phyloP scores from a whole-genome alignment of 306 rosid species.

The Malus sylvestris region DNA sequence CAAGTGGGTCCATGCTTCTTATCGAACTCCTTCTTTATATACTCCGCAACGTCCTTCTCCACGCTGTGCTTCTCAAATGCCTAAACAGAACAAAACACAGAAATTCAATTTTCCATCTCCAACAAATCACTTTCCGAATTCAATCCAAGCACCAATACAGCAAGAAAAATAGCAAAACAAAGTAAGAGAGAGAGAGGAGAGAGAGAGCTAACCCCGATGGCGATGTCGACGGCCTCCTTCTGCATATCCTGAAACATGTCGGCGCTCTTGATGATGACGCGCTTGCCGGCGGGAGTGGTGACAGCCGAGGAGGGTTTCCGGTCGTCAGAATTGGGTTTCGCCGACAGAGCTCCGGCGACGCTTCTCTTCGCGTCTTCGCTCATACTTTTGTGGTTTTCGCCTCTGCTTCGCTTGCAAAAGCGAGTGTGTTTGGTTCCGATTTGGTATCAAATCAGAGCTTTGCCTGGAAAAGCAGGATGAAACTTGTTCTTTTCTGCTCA shows the following conservation, averaged over 20 bases:
- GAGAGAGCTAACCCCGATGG: conserved; percentile 56
- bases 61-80: conserved; percentile 81
- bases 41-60: conserved; percentile 92
- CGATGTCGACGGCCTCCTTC: conserved; percentile 85
- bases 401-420: background rate
- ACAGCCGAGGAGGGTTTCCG: conserved; percentile 49
- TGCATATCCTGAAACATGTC: conserved; percentile 85
- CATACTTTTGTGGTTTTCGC: conserved; percentile 22
- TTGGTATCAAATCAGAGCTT: background rate
- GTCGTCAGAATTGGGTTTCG: conserved; percentile 52
- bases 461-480: background rate
- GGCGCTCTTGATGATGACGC: conserved; percentile 81
- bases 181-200: background rate
- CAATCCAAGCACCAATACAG: background rate
- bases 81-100: conserved; percentile 26
- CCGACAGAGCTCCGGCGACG: conserved; percentile 39
- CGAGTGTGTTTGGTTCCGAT: background rate
- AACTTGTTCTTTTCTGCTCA: background rate
- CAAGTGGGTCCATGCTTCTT: conserved; percentile 86
- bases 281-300: conserved; percentile 37
- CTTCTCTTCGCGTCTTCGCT: conserved; percentile 61
- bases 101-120: background rate
- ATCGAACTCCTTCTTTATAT: conserved; percentile 89
- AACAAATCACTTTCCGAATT: background rate
- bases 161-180: background rate